These are phyloP conservation scores for Lactarius vividus DNA, from an alignment of 768 basidiomycete genomes.

Conservation along the genomic window DNA sequence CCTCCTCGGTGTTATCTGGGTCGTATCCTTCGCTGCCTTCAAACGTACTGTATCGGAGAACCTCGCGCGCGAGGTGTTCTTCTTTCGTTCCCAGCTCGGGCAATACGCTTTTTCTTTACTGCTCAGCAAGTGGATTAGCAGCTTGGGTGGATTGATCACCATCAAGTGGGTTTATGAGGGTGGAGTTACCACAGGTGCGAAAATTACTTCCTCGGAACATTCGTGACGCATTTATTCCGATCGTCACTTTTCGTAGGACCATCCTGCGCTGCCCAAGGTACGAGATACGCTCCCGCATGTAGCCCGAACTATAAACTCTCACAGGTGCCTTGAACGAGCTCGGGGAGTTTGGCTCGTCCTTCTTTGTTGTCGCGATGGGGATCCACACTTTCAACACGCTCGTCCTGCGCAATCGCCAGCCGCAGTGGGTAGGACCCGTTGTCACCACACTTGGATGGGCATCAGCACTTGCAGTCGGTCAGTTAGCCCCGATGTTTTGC, in stretches of 20 bases:
- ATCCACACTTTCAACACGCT: conserved; percentile 68
- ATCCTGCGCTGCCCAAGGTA: conserved; percentile 61
- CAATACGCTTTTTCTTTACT: conserved; percentile 65
- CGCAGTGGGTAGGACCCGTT: conserved; percentile 44
- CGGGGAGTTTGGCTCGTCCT: conserved; percentile 58
- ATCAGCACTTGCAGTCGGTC: conserved; percentile 48
- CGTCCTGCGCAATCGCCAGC: conserved; percentile 54
- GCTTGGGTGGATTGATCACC: conserved; percentile 52
- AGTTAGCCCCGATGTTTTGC: conserved; percentile 26
- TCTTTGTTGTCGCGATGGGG: conserved; percentile 63
- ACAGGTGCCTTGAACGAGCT: conserved; percentile 58
- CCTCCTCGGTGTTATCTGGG: conserved; percentile 13
- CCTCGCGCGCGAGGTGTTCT: conserved; percentile 45
- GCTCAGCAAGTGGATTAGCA: conserved; percentile 53
- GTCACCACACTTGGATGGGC: conserved; percentile 55
- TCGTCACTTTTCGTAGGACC: conserved; percentile 3
- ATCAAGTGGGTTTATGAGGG: conserved; percentile 46
- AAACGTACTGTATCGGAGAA: conserved; percentile 28
- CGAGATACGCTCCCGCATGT: conserved; percentile 8
- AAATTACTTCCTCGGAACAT: not conserved
- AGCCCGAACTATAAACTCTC: conserved; percentile 2
- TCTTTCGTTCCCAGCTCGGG: conserved; percentile 72
- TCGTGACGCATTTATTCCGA: conserved; percentile 28
- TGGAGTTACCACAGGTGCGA: conserved; percentile 50
- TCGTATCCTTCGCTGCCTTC: conserved; percentile 35